Percentiles rank a stretch among this genome's conserved stretches.
Conservation (phyloP, 441 rosid genomes). For the Brassica hybrid region DNA sequence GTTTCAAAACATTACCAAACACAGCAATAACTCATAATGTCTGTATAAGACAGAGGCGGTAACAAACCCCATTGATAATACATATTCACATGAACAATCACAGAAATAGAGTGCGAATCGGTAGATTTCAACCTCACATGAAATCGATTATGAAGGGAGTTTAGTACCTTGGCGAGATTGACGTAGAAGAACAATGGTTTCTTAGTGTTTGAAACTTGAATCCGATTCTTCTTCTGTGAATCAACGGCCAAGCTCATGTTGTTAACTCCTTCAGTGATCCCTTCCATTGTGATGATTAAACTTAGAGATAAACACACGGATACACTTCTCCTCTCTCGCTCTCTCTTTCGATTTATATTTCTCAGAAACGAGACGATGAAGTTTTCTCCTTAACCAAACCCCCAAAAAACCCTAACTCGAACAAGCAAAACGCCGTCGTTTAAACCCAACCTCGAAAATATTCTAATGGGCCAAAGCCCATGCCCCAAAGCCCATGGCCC, state of each 20-base stretch:
- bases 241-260: too few species aligned
- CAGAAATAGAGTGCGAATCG: not conserved
- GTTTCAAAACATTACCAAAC: not conserved
- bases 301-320: not conserved
- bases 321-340: not conserved
- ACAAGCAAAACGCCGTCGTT: slow-evolving; percentile 12
- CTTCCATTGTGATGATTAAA: slow-evolving; percentile 60
- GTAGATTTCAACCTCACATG: too few species aligned
- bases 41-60: not conserved
- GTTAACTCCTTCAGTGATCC: too few species aligned
- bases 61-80: not conserved
- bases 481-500: slow-evolving; percentile 8
- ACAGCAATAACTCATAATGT: not conserved
- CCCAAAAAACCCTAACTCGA: slow-evolving; percentile 32
- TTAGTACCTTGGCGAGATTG: too few species aligned
- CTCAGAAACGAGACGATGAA: slow-evolving; percentile 30
- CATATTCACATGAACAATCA: not conserved
- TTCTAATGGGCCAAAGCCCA: slow-evolving; percentile 22
- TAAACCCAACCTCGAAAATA: not conserved
- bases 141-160: too few species aligned
- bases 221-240: too few species aligned
- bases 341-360: not conserved
- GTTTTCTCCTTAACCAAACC: slow-evolving; percentile 31
- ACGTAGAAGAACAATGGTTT: too few species aligned
- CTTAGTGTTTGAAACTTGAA: too few species aligned